Percentiles rank a stretch among this genome's conserved stretches.
Conservation (phyloP, 768 basidiomycete genomes). For the Mycena amicta region DNA sequence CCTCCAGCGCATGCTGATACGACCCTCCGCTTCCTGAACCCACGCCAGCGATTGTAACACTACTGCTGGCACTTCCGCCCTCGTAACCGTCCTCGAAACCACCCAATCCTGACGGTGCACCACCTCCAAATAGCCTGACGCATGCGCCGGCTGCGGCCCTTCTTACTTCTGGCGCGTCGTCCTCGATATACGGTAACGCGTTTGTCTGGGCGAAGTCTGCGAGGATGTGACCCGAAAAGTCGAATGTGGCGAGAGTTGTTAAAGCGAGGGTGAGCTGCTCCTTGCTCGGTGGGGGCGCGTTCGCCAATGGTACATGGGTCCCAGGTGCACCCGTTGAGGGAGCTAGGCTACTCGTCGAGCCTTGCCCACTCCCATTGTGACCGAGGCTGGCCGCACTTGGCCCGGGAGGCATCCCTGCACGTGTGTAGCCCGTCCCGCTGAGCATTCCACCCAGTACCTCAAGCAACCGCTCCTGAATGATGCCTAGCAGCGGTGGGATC, state of each 20-base stretch:
- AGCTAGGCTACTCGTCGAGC: not conserved
- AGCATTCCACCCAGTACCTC: not conserved
- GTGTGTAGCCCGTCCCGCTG: not conserved
- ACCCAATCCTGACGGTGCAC: not conserved
- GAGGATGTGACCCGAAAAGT: constrained; percentile 90
- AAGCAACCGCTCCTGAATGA: constrained; percentile 75
- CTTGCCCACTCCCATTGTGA: not conserved
- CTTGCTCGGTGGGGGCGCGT: constrained; percentile 35
- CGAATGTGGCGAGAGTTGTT: constrained; percentile 85
- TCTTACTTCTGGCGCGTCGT: constrained; percentile 87
- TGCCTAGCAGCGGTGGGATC: constrained; percentile 88
- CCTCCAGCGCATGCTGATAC: constrained; percentile 93
- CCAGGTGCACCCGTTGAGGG: not conserved
- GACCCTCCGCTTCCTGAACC: constrained; percentile 45
- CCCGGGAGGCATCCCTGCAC: not conserved
- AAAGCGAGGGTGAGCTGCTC: constrained; percentile 80
- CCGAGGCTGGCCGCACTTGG: not conserved
- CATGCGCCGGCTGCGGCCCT: constrained; percentile 91
- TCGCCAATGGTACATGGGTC: not conserved
- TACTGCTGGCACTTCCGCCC: constrained; percentile 38
- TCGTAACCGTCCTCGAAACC: not conserved
- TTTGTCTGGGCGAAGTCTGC: constrained; percentile 94
- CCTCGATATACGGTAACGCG: constrained; percentile 91
- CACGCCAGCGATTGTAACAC: not conserved
- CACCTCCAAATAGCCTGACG: constrained; percentile 87